A percentile compares a stretch with the other conserved stretches of the same genome.
phyloP scores from a whole-genome alignment of 148 eudicot genomes.

The Rhododendron williamsianum region DNA sequence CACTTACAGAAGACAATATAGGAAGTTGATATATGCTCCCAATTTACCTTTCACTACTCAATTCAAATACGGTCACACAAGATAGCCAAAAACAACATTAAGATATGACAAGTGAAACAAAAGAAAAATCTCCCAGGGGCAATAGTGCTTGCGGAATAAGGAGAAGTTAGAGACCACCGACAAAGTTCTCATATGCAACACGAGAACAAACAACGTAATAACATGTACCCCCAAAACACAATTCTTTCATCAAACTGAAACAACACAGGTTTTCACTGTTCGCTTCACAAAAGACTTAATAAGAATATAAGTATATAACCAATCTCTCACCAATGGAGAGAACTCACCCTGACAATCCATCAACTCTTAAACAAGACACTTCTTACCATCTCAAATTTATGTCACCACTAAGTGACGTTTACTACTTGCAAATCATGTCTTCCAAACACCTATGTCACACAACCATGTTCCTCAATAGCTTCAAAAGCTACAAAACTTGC shows the following conservation, averaged over 20 bases:
- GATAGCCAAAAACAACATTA: background rate
- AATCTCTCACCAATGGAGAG: background rate
- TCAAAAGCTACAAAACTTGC: background rate
- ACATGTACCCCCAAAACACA: background rate
- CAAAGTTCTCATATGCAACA: background rate
- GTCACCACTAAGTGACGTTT: background rate
- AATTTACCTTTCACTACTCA: background rate
- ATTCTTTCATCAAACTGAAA: background rate
- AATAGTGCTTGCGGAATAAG: background rate
- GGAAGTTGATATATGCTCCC: background rate
- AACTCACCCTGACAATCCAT: background rate
- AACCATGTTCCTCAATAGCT: background rate
- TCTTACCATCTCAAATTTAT: background rate
- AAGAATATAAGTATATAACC: no score
- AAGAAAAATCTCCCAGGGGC: background rate
- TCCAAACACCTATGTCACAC: background rate
- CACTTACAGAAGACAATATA: background rate
- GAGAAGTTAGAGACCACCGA: background rate
- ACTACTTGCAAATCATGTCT: slow-evolving; percentile 3
- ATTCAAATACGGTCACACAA: background rate
- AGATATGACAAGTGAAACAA: background rate
- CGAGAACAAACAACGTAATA: background rate
- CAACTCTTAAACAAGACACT: background rate
- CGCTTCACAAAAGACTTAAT: background rate
- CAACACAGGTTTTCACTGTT: background rate